phyloP scores from a whole-genome alignment of 306 rosid species.

The Inga leiocalycina region DNA sequence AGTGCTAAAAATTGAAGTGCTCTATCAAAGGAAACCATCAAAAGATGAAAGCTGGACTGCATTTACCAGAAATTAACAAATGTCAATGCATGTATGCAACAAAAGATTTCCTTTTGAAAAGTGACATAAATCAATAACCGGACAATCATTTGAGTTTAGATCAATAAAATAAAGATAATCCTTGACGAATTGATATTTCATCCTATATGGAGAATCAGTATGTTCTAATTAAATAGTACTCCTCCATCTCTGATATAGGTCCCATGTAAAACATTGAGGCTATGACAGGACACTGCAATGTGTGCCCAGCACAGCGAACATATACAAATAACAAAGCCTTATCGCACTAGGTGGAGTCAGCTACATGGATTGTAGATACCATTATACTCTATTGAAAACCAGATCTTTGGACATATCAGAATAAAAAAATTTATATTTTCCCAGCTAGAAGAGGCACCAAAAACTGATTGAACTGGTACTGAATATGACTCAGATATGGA shows the following conservation, averaged over 20 bases:
- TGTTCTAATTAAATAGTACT: neutral
- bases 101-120: neutral
- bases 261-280: too few species aligned
- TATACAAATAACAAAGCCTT: too few species aligned
- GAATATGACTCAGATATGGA: too few species aligned
- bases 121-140: neutral
- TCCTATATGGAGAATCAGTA: neutral
- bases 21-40: conserved; percentile 17
- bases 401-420: too few species aligned
- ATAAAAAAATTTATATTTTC: too few species aligned
- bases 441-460: too few species aligned
- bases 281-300: too few species aligned
- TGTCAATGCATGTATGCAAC: neutral
- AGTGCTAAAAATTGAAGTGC: conserved; percentile 6
- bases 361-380: too few species aligned
- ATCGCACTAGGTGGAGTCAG: too few species aligned
- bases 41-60: conserved; percentile 16
- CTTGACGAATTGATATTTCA: neutral
- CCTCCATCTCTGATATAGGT: neutral
- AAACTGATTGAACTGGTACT: too few species aligned
- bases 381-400: too few species aligned
- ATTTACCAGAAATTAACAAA: neutral
- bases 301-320: too few species aligned
- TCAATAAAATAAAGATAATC: neutral
- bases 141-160: neutral